Evolutionary conservation across 1,284 basidiomycete species (phyloP), one percentile per base, ranked within the genome.

Genomic region (Tylopilus orsonianus): DNA sequence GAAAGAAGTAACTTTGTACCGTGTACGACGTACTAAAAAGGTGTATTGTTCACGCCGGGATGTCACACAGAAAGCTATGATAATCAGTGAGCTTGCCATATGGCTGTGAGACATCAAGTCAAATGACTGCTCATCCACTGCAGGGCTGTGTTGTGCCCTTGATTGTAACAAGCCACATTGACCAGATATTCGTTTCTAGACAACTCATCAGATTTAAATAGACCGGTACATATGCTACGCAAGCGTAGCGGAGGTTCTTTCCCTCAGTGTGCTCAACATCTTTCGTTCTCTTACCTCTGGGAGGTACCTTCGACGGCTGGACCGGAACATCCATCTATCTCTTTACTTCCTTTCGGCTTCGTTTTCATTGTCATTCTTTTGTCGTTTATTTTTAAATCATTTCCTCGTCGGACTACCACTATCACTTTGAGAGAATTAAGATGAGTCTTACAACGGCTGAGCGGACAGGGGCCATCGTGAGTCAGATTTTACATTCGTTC

Each of bases 261-360:
- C 27, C 37, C 38, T 48, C 52, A 34, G 46, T 44, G 48, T 57
- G 54, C 61, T 56, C 53, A 52, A 52, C 53, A 3, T 23, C 52
- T 12, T 59, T 64, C 51, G 58, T 70, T 71, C 62, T 54, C 60
- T 52, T 64, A 59, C 71, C 71, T 74, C 69, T 62, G 63, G 48
- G 52, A 68, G 67, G 64, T 42, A 48, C 54, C 9, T 53, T 60
- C 41, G 35, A 54, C 62, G 62, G 67, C 64, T 65, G 67, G 66
- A 59, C 65, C 59, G 56, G 40, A 41, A 44, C 30, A 49, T 52
- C 35, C 48, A 32, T 46, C 20, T 26, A 16, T 49, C 27, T 22
- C 35, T 51, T 53, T 56, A 32, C 46, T 57, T 58, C 10, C 35
- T 40, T 56, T 56, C 8, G 29, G 51, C 56, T 59, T 57, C 14